Evolutionary conservation across 1,284 basidiomycete species (phyloP).

Genomic region (Coniferiporia weirii): DNA sequence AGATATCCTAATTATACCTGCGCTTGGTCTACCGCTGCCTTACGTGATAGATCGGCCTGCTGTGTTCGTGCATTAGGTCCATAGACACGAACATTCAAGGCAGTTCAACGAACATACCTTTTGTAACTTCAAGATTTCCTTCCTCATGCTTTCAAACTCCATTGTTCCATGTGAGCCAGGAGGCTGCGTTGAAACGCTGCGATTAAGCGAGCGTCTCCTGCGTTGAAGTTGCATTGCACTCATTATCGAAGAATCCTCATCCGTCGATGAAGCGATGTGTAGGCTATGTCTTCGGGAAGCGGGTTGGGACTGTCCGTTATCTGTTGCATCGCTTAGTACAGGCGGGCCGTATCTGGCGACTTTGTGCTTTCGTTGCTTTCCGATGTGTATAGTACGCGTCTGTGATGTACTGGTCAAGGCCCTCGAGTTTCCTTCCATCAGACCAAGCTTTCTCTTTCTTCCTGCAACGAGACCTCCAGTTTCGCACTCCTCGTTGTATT

Average conservation of each 20-base stretch:
- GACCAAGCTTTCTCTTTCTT: conserved; percentile 10
- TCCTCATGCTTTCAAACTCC: neutral
- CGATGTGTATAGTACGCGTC: neutral
- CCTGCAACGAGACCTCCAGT: neutral
- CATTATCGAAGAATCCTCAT: neutral
- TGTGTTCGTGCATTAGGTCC: neutral
- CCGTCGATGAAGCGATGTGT: neutral
- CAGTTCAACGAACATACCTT: neutral
- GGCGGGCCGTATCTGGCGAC: neutral
- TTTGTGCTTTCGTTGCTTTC: conserved; percentile 5
- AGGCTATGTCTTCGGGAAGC: neutral
- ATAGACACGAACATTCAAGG: neutral
- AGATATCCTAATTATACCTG: neutral
- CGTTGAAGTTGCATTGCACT: neutral
- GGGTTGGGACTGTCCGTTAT: neutral
- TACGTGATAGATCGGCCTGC: conserved; percentile 5
- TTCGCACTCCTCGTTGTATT: neutral
- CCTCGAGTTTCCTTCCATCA: conserved; percentile 2
- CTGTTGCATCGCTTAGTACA: neutral
- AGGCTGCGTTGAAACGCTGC: neutral
- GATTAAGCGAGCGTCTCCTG: neutral
- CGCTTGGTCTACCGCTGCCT: neutral
- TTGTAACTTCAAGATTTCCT: neutral
- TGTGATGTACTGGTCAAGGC: neutral
- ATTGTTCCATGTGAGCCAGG: neutral